Base-by-base conservation (phyloP, 148 eudicot genomes). In the Rhododendron mucronatum region DNA sequence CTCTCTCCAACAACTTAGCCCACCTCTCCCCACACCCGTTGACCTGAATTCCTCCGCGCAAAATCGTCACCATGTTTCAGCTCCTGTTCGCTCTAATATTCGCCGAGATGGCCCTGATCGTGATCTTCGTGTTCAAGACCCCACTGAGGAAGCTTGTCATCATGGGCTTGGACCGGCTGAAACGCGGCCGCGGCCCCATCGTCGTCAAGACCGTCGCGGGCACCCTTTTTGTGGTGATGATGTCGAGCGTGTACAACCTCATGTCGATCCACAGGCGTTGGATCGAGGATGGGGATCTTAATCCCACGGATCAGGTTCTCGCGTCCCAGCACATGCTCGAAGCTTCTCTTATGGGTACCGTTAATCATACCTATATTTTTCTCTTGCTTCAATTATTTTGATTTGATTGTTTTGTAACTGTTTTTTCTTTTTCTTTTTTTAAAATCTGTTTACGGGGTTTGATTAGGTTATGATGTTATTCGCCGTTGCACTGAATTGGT, bases 311-410 rank as follows among this genome's bases (percentile, higher is more conserved):
- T 90, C 99, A 96, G 91, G 89, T 96, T 44, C 88, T 96, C 44
- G 84, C 90, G 73, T 89, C 95, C 26, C 85, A 80, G 57, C 89
- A 92, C 82, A 90, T 96, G 75, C 96, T 96, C 33, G 93, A 96
- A 69, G 94, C 99, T 84, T 94, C 98, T 88, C 98, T 96, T 39
- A 91, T 96, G 96, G 99, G 99, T 96, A 91, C 26, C 50, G 0
- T 30, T 63, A 13, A n/a, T 30, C 16, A 20, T n/a, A 21, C 3
- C 9, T 10, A 39, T 39, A 41, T 5, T 0, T 4, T 7, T 69
- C 30, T 10, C 4, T 16, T 71, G 37, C 30, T 84, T 47, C 18
- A 8, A 21, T 50, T 39, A 73, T 33, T 45, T 57, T 1, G 35
- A 45, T 47, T 59, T 73, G 80, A 67, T 45, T 28, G 35, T 3